Evolutionary conservation across 805 yeast species (phyloP), one percentile per base, ranked within the genome.

Genomic region (Lipomyces orientalis): DNA sequence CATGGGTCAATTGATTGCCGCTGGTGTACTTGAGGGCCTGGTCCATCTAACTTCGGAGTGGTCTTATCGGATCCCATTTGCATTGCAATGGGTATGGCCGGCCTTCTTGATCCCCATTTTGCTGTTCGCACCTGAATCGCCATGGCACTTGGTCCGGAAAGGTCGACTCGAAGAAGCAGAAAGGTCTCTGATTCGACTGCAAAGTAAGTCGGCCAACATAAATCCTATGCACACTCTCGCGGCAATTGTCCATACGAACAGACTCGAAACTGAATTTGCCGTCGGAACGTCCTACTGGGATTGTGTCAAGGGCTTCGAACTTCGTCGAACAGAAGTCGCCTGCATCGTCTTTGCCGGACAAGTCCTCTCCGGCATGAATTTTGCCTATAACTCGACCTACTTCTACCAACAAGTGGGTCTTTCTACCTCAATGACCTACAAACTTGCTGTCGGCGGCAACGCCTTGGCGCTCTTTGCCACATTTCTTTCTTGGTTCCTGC

Each of bases 51-150:
- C 68, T 1, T 73, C 78, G 37, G 73, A 79, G 25, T 73, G 81
- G 79, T 82, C 87, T 8, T 87, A 85, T 75, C 79, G 81, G 64
- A 79, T 85, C 39, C 89, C 89, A 10, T 86, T 85, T 74, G 88
- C 86, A 2, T 65, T 87, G 8, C 90, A 87, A 76, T 87, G 89
- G 89, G 75, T 81, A 6, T 87, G 88, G 88, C 84, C 87, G 9
- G 75, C 81, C 8, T 73, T 80, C 31, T 25, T 65, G 37, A 74
- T 81, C 14, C 86, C 86, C 46, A 73, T 86, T 31, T 71, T 82
- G 34, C 74, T 83, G 5, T 85, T 87, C 56, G 89, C 89, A 12
- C 78, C 78, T 14, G 70, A 66, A 35, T 57, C 69, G 10, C 70
- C 70, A 7, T 66, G 70, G 70, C 56, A 51, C 35, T 37, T 66